A percentile compares a stretch with the other conserved stretches of the same genome.
Conservation (phyloP, 2,329 filamentous ascomycete genomes). For the Paecilomyces sp. region DNA sequence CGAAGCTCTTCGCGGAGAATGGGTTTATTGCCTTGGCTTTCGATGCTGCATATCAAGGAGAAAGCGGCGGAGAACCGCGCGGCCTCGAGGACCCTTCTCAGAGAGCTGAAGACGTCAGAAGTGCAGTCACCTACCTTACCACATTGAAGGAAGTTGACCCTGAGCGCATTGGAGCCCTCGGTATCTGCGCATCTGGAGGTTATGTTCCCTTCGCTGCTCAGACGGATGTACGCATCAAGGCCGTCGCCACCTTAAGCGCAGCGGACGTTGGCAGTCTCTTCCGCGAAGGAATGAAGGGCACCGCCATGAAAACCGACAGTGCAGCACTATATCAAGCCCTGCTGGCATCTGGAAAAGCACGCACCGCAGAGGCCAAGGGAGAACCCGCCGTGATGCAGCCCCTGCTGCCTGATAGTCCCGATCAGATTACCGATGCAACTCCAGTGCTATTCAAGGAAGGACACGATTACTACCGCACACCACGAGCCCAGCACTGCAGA, state of each 20-base stretch:
- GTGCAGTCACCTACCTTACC: slow-evolving; percentile 26
- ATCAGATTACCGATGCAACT: slow-evolving; percentile 4
- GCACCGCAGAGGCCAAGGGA: slow-evolving; percentile 6
- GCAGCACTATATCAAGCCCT: slow-evolving; percentile 3
- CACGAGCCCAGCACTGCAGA: slow-evolving; percentile 10
- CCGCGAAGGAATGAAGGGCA: slow-evolving; percentile 13
- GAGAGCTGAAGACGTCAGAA: slow-evolving; percentile 26
- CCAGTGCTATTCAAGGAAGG: slow-evolving; percentile 10
- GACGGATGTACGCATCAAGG: slow-evolving; percentile 30
- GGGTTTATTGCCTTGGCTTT: slow-evolving; percentile 28
- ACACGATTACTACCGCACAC: slow-evolving; percentile 13
- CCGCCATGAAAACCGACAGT: slow-evolving; percentile 3
- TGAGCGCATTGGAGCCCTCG: slow-evolving; percentile 26
- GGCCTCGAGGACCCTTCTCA: slow-evolving; percentile 29
- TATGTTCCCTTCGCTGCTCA: slow-evolving; percentile 28
- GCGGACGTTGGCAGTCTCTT: slow-evolving; percentile 22
- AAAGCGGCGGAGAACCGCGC: slow-evolving; percentile 26
- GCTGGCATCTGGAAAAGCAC: slow-evolving; percentile 4
- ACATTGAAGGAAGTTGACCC: slow-evolving; percentile 19
- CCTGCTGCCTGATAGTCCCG: slow-evolving; percentile 3
- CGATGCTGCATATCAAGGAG: slow-evolving; percentile 33
- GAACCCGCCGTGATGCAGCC: slow-evolving; percentile 5
- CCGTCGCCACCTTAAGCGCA: slow-evolving; percentile 26
- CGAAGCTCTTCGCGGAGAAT: slow-evolving; percentile 16
- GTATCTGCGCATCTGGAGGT: slow-evolving; percentile 32